Conservation (phyloP, 345 rosid genomes). For the Draba incana region DNA sequence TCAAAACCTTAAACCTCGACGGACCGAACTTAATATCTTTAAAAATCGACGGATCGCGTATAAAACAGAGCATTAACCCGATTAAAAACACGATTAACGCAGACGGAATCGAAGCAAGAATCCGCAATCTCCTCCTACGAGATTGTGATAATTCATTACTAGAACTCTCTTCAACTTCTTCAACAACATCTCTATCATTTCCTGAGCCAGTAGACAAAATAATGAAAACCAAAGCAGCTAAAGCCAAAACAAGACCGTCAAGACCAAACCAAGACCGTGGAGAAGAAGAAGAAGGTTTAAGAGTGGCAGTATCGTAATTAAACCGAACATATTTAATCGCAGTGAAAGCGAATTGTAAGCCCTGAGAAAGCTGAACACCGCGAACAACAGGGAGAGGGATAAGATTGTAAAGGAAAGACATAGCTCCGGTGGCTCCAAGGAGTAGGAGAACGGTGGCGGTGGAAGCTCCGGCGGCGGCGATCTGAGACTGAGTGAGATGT, state of each 20-base stretch:
- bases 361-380: conserved; percentile 95
- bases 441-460: conserved; percentile 63
- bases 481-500: conserved; percentile 63
- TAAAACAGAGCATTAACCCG: conserved; percentile 62
- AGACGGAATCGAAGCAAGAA: conserved; percentile 65
- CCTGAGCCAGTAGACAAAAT: conserved; percentile 75
- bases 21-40: conserved; percentile 68
- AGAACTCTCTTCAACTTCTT: not conserved
- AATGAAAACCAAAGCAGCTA: conserved; percentile 59
- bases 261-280: conserved; percentile 78
- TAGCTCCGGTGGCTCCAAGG: conserved; percentile 74
- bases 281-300: conserved; percentile 61
- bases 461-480: conserved; percentile 68
- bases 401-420: conserved; percentile 69
- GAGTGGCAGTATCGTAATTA: conserved; percentile 63
- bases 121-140: conserved; percentile 47
- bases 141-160: conserved; percentile 7
- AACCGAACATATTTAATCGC: conserved; percentile 79
- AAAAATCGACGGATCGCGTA: conserved; percentile 64
- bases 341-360: conserved; percentile 84
- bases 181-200: conserved; percentile 21
- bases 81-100: conserved; percentile 71
- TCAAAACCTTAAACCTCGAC: conserved; percentile 54
- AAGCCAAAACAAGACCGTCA: conserved; percentile 71
- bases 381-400: conserved; percentile 91